These are phyloP conservation scores for Pugionium dolabratum DNA, from an alignment of 345 rosid genomes.

Conservation along the genomic window DNA sequence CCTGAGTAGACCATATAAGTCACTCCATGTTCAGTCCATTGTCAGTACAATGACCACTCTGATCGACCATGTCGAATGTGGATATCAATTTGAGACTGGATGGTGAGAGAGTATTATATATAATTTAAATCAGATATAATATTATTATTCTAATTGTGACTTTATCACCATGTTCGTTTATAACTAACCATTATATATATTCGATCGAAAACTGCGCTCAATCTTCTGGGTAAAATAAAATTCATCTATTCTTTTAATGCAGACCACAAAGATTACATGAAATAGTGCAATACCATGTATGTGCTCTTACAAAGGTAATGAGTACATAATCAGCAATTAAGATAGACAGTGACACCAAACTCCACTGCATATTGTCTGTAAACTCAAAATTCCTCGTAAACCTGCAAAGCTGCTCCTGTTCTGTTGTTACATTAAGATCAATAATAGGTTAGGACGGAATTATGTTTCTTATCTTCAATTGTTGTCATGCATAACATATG, in stretches of 20 bases:
- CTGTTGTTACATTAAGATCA: constrained; percentile 11
- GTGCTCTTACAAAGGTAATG: constrained; percentile 22
- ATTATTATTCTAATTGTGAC: background rate
- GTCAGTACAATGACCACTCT: too few species aligned
- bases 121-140: background rate
- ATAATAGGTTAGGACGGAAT: background rate
- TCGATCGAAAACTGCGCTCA: background rate
- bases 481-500: background rate
- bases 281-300: constrained; percentile 3
- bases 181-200: too few species aligned
- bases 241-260: background rate
- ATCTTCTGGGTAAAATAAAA: background rate
- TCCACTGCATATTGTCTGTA: background rate
- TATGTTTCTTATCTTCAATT: background rate
- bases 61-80: too few species aligned
- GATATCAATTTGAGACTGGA: background rate
- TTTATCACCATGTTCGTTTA: background rate
- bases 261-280: constrained; percentile 8
- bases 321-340: background rate
- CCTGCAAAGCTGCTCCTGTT: constrained; percentile 6
- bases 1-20: too few species aligned
- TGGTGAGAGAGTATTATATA: background rate
- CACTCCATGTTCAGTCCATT: too few species aligned
- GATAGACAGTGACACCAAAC: background rate
- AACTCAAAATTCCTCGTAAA: background rate